Evolutionary conservation across 169 alveolate genomes (phyloP).

Genomic region (Eimeria sp.): DNA sequence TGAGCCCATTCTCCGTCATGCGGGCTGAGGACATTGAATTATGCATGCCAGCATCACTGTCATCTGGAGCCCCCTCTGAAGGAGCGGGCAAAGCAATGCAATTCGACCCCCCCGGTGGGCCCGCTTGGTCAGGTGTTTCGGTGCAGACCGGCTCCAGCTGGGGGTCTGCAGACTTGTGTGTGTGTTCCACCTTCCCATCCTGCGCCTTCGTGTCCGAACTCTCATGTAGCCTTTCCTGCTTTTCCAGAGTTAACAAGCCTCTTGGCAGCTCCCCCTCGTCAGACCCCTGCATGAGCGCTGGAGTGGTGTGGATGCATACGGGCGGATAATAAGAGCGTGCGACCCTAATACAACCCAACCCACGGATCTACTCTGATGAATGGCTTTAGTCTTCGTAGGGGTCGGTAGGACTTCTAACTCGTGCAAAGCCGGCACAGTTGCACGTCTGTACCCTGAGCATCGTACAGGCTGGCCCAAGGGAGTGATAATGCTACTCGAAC

Average conservation of each 20-base stretch:
- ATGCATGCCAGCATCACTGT: background rate
- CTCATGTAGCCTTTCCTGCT: background rate
- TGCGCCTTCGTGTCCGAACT: background rate
- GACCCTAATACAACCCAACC: background rate
- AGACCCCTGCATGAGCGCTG: constrained; percentile 60
- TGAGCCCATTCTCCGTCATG: background rate
- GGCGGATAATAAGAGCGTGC: background rate
- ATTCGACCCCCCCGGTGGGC: background rate
- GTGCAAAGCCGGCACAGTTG: background rate
- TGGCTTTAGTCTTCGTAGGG: background rate
- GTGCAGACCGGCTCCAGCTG: background rate
- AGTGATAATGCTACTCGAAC: background rate
- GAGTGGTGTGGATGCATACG: background rate
- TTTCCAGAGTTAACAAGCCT: background rate
- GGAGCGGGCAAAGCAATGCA: background rate
- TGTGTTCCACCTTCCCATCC: constrained; percentile 2
- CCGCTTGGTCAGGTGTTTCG: constrained; percentile 41
- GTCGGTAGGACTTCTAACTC: background rate
- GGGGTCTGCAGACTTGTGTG: background rate
- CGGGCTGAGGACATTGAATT: background rate
- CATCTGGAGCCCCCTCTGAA: background rate
- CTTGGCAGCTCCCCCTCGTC: constrained; percentile 9
- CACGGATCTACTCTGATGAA: background rate
- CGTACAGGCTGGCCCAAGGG: background rate
- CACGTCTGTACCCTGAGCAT: background rate